Evolutionary conservation across 805 yeast genomes (phyloP).

Genomic region (Candida patagonica): DNA sequence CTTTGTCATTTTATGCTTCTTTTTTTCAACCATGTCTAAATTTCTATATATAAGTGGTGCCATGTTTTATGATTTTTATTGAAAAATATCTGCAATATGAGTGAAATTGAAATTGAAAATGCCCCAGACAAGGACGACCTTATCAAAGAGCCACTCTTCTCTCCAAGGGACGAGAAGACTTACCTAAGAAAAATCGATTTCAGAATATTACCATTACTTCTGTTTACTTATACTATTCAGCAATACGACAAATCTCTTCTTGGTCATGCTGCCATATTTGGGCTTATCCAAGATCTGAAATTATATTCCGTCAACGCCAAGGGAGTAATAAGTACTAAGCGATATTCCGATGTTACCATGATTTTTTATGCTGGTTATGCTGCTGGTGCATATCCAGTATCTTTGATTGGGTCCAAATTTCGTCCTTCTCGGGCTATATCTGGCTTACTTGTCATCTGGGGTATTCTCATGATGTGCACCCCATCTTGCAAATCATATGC

Average conservation of each 20-base stretch:
- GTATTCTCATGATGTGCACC: no score
- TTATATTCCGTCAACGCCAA: no score
- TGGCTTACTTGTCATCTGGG: conserved; percentile 14
- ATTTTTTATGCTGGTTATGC: conserved; percentile 41
- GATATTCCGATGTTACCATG: conserved; percentile 39
- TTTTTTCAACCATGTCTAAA: no score
- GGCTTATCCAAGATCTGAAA: conserved; percentile 33
- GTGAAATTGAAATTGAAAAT: neutral
- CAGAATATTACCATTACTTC: conserved; percentile 11
- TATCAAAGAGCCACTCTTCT: neutral
- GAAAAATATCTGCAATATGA: no score
- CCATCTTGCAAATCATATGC: no score
- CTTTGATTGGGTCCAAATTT: conserved; percentile 28
- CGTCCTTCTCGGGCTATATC: conserved; percentile 17
- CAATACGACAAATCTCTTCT: conserved; percentile 41
- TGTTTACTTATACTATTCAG: conserved; percentile 12
- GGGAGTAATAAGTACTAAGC: conserved; percentile 28
- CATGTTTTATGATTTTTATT: no score
- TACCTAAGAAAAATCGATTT: conserved; percentile 11
- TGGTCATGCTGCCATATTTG: conserved; percentile 44
- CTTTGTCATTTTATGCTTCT: no score
- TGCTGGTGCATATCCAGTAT: conserved; percentile 36
- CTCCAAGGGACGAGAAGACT: conserved; percentile 4
- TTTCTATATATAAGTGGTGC: no score
- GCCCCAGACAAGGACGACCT: neutral